Conservation (phyloP, 768 basidiomycete genomes). For the Agaricus subrufescens region DNA sequence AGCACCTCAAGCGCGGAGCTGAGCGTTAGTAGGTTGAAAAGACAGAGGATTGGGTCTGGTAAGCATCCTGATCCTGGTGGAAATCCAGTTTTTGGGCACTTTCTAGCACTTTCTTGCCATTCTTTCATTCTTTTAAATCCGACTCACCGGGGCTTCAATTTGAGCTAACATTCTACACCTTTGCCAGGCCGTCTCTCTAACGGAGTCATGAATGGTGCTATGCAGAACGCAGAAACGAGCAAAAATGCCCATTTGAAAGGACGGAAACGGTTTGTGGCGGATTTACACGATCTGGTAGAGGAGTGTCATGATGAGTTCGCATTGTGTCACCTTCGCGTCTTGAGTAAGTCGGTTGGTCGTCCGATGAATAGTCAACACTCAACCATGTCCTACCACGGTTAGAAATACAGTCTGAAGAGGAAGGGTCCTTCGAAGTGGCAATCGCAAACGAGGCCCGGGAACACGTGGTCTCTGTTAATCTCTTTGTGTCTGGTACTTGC, state of each 20-base stretch:
- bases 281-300: slow-evolving; percentile 43
- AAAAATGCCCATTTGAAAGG: slow-evolving; percentile 50
- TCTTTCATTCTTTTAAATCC: not conserved
- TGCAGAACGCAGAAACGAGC: slow-evolving; percentile 18
- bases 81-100: no score
- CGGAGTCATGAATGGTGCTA: slow-evolving; percentile 6
- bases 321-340: slow-evolving; percentile 32
- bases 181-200: not conserved
- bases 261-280: slow-evolving; percentile 51
- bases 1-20: slow-evolving; percentile 16
- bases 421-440: slow-evolving; percentile 54
- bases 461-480: slow-evolving; percentile 30
- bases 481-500: slow-evolving; percentile 47
- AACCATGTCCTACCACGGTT: not conserved
- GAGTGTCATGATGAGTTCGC: slow-evolving; percentile 30
- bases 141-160: no score
- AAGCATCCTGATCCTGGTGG: slow-evolving; percentile 10
- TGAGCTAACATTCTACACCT: not conserved
- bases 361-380: not conserved
- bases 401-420: slow-evolving; percentile 56
- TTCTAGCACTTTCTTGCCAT: no score
- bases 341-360: slow-evolving; percentile 27
- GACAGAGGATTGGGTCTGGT: slow-evolving; percentile 26
- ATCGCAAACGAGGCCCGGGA: slow-evolving; percentile 31
- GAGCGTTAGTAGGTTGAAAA: slow-evolving; percentile 21